Base-by-base conservation (phyloP, 768 basidiomycete genomes). In the Lyophyllum decastes region DNA sequence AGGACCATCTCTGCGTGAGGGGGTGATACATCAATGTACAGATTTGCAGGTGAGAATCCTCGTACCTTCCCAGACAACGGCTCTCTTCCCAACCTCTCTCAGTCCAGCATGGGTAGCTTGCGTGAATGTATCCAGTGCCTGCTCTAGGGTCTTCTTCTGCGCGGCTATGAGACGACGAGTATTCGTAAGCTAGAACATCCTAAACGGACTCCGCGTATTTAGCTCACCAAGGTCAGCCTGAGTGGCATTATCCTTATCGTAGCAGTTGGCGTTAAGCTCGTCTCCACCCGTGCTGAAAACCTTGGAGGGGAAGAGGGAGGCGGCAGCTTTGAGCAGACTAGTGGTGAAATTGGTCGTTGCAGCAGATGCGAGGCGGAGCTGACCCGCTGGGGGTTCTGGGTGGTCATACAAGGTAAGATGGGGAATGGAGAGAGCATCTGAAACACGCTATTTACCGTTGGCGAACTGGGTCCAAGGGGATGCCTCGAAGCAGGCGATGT, bases 271-370 rank as follows among this genome's bases (percentile, higher is more conserved):
- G 57, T 94, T 94, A 63, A 94, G 70, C 64, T 94, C 92, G 62
- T 94, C 92, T 0, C 94, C 93, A 0, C 94, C 94, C 0, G 91
- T 90, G 61, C 84, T 84, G 66, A 95, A 86, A 58, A 89, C 80
- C 43, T 68, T 76, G 5, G 84, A 83, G 0, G 80, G 77, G 49
- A 90, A 75, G 40, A 82, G 68, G 4, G 70, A 69, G 0, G 87
- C 81, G 4, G 83, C 78, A 1, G 82, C 72, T 4, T 70, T 72
- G 63, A 94, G 70, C 14, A 94, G 72, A 1, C 70, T 70, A 0
- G 77, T 67, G 0, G 86, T 83, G 61, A 91, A 94, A n/a, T 81
- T 76, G 55, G 81, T 74, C 19, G 87, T 87, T 1, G 74, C 76
- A 0, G 78, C 68, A 10, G 82, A 78, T 0, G 88, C 87, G 51